Conservation (phyloP, 805 yeast genomes). For the Saccharomycopsis sp. region DNA sequence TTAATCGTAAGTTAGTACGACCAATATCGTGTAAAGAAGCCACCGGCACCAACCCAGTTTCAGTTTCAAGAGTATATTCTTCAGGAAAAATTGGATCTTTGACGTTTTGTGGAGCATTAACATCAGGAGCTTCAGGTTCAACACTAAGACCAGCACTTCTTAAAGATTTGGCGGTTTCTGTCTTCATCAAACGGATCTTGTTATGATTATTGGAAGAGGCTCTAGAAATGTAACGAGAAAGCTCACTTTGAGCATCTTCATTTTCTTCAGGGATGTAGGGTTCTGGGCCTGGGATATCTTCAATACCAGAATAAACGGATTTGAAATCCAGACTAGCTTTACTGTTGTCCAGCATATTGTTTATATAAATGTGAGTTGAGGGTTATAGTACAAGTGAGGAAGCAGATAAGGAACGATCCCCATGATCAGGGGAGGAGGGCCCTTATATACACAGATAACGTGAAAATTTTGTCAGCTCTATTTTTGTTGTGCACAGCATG, state of each 20-base stretch:
- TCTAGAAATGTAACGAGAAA: constrained; percentile 25
- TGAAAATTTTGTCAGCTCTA: no score
- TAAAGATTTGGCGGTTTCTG: constrained; percentile 69
- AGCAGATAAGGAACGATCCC: no score
- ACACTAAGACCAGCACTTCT: constrained; percentile 50
- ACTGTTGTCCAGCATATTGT: constrained; percentile 7
- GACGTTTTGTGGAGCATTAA: constrained; percentile 43
- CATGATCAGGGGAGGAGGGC: no score
- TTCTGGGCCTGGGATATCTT: constrained; percentile 22
- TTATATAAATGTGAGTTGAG: no score
- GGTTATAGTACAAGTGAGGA: not conserved
- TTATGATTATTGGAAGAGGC: constrained; percentile 17
- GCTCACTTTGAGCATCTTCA: constrained; percentile 37
- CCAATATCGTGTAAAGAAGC: constrained; percentile 61
- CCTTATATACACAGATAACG: no score
- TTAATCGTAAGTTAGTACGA: constrained; percentile 31
- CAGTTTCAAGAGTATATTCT: constrained; percentile 81
- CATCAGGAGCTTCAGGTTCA: constrained; percentile 43
- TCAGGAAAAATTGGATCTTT: constrained; percentile 79
- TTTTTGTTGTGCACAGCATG: no score
- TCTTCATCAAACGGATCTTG: constrained; percentile 33
- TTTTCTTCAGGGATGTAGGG: constrained; percentile 31
- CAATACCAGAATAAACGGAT: not conserved
- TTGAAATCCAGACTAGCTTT: not conserved
- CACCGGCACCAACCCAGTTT: constrained; percentile 80